phyloP scores from a whole-genome alignment of 352 stramenopile genomes.

The Phytophthora hybrid region DNA sequence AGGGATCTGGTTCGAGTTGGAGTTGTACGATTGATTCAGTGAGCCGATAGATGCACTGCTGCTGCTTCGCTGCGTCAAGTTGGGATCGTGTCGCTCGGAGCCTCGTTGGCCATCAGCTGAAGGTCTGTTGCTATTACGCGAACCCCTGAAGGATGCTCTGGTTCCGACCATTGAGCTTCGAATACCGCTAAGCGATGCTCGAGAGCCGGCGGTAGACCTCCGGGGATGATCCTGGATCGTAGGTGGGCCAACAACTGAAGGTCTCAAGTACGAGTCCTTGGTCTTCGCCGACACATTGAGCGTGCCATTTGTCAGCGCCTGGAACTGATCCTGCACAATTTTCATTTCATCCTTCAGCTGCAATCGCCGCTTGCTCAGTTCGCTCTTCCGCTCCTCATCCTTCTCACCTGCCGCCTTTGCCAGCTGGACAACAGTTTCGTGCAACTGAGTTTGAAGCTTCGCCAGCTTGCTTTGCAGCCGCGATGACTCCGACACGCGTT shows the following conservation, averaged over 20 bases:
- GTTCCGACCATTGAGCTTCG: slow-evolving; percentile 32
- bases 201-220: slow-evolving; percentile 38
- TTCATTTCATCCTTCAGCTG: slow-evolving; percentile 84
- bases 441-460: slow-evolving; percentile 56
- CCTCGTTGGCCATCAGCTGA: slow-evolving; percentile 23
- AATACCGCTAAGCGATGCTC: slow-evolving; percentile 44
- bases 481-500: slow-evolving; percentile 45
- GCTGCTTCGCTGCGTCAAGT: slow-evolving; percentile 47
- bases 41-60: slow-evolving; percentile 69
- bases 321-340: slow-evolving; percentile 66
- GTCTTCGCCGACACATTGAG: slow-evolving; percentile 35
- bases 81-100: slow-evolving; percentile 48
- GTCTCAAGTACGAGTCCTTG: slow-evolving; percentile 39
- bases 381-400: slow-evolving; percentile 51
- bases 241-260: slow-evolving; percentile 42
- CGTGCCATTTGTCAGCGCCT: slow-evolving; percentile 49
- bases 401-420: slow-evolving; percentile 65
- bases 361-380: slow-evolving; percentile 63
- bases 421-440: slow-evolving; percentile 74
- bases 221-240: slow-evolving; percentile 35
- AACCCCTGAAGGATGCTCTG: slow-evolving; percentile 32
- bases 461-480: slow-evolving; percentile 58
- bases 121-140: slow-evolving; percentile 12
- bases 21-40: slow-evolving; percentile 60
- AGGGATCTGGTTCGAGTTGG: slow-evolving; percentile 53